Evolutionary conservation across 2,329 filamentous ascomycete species (phyloP).

Genomic region (Fonsecaea multimorphosa): DNA sequence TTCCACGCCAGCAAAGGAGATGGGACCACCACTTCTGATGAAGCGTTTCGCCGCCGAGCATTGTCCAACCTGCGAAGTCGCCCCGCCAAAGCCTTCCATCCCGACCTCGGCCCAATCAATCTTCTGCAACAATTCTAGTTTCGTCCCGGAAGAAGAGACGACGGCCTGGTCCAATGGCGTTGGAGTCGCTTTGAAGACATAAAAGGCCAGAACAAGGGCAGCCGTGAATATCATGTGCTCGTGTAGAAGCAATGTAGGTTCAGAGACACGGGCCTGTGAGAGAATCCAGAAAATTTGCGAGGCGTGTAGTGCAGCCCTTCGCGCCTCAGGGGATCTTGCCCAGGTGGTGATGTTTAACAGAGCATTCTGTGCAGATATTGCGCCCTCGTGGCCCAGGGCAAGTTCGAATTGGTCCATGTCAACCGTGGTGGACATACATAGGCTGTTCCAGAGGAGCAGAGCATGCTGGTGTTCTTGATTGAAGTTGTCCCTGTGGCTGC

Average conservation of each 20-base stretch:
- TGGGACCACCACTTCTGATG: constrained; percentile 2
- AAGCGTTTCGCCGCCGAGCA: background rate
- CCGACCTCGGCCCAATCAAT: constrained; percentile 15
- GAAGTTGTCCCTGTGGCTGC: background rate
- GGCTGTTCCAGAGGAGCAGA: constrained; percentile 7
- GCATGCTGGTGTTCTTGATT: constrained; percentile 1
- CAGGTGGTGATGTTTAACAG: constrained; percentile 57
- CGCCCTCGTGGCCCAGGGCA: constrained; percentile 12
- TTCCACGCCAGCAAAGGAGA: constrained; percentile 8
- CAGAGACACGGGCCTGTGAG: constrained; percentile 57
- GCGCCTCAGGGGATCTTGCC: constrained; percentile 57
- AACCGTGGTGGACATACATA: constrained; percentile 3
- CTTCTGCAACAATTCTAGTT: constrained; percentile 5
- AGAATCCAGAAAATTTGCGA: constrained; percentile 59
- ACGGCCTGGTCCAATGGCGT: background rate
- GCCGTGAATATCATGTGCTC: constrained; percentile 15
- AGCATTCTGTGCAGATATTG: constrained; percentile 39
- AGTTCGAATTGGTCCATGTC: constrained; percentile 10
- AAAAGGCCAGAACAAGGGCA: constrained; percentile 16
- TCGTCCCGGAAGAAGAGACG: background rate
- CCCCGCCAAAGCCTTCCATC: background rate
- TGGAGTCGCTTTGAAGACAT: constrained; percentile 1
- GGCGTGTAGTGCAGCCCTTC: constrained; percentile 58
- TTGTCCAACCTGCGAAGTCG: no score
- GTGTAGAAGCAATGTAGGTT: constrained; percentile 42